Evolutionary conservation across 139 green algal species (phyloP), one percentile per base, ranked within the genome.

Genomic region (Haematococcus sp.): DNA sequence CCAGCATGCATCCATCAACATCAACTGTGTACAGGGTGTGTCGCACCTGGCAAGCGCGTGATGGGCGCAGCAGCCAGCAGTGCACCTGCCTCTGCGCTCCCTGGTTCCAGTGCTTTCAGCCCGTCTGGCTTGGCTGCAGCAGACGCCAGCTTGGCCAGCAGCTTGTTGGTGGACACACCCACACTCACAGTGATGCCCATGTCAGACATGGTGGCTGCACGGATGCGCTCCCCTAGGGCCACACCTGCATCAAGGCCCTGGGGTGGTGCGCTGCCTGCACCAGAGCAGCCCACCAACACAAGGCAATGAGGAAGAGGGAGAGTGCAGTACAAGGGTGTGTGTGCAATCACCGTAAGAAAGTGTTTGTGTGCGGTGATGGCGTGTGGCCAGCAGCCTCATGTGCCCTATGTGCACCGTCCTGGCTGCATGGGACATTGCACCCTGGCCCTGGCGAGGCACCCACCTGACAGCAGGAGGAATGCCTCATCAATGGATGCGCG

Each of bases 401-500:
- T n/a, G n/a, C n/a, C n/a, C n/a, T n/a, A n/a, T n/a, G n/a, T n/a
- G n/a, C n/a, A n/a, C n/a, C n/a, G n/a, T n/a, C n/a, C n/a, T n/a
- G n/a, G n/a, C n/a, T n/a, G n/a, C n/a, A n/a, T n/a, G n/a, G n/a
- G n/a, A n/a, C n/a, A n/a, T n/a, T n/a, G n/a, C n/a, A n/a, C n/a
- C n/a, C n/a, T n/a, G n/a, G n/a, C n/a, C n/a, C n/a, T n/a, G n/a
- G n/a, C n/a, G n/a, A n/a, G n/a, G 40, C 40, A 49, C 40, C 40
- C 40, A 49, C 40, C 31, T 40, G 1, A 28, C n/a, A 75, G n/a
- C 3, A 84, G 73, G 5, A 93, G 32, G 79, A 74, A 93, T 0
- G 84, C 88, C 55, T 92, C 88, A 66, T 93, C 88, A 33, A 93
- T 92, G 28, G 68, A 84, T 0, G 86, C 87, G 58, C 84, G 81